Evolutionary conservation across 2,329 filamentous ascomycete genomes (phyloP).

Genomic region (Aspergillus tamarii): DNA sequence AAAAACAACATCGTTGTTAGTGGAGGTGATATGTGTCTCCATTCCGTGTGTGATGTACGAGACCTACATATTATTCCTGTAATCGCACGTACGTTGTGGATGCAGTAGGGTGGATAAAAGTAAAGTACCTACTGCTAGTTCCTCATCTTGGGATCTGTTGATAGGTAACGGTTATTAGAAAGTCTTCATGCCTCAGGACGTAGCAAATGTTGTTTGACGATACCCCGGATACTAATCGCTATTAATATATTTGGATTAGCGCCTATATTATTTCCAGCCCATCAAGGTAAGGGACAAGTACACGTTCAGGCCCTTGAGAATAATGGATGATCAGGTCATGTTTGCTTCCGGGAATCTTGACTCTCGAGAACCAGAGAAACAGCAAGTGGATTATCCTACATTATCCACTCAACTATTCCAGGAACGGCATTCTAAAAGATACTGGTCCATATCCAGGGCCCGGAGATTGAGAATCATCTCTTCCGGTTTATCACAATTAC

Average conservation of each 20-base stretch:
- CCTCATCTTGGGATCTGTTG: neutral
- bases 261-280: neutral
- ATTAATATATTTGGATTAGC: neutral
- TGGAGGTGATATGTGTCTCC: neutral
- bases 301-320: neutral
- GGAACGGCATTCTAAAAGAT: slow-evolving; percentile 1
- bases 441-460: neutral
- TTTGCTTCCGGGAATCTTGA: neutral
- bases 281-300: neutral
- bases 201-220: neutral
- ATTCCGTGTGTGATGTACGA: neutral
- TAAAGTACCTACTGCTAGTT: neutral
- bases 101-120: neutral
- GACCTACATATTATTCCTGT: neutral
- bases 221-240: neutral
- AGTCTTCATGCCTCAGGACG: neutral
- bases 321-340: neutral
- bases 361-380: neutral
- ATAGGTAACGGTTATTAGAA: neutral
- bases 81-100: neutral
- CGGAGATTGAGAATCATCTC: neutral
- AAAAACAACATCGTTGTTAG: neutral
- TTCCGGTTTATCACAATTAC: neutral
- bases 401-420: slow-evolving; percentile 1
- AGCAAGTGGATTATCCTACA: neutral